These are phyloP conservation scores for Daldinia bambusicola DNA, from an alignment of 495 filamentous ascomycete genomes.

Conservation along the genomic window DNA sequence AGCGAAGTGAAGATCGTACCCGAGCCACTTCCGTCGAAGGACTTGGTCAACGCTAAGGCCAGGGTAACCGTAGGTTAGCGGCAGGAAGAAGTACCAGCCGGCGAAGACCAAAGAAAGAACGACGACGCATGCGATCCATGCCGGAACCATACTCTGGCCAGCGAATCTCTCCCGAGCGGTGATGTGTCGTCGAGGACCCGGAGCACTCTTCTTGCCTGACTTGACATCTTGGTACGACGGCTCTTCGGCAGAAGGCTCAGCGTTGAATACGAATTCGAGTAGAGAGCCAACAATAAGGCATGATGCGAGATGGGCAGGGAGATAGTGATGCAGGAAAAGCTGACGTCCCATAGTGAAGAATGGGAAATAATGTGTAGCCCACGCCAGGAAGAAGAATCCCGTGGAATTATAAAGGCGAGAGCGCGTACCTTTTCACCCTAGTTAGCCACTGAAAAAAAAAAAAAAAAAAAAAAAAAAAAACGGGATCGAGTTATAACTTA, in stretches of 20 bases:
- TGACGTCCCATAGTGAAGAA: conserved; percentile 99
- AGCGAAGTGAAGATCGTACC: conserved; percentile 97
- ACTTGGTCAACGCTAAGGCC: conserved; percentile 87
- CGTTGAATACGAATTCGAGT: conserved; percentile 94
- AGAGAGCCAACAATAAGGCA: conserved; percentile 95
- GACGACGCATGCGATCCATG: conserved; percentile 79
- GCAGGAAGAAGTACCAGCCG: conserved; percentile 92
- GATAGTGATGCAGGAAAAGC: conserved; percentile 97
- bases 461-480: conserved; percentile 10
- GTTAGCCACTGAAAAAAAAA: conserved; percentile 34
- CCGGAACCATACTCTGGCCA: conserved; percentile 76
- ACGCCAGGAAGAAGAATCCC: conserved; percentile 98
- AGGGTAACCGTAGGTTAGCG: conserved; percentile 93
- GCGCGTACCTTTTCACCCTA: conserved; percentile 71
- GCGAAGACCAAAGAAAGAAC: conserved; percentile 75
- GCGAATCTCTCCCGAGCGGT: conserved; percentile 83
- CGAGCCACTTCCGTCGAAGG: conserved; percentile 89
- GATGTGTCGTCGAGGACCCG: conserved; percentile 61
- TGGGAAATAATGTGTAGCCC: conserved; percentile 97
- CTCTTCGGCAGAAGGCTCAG: conserved; percentile 73
- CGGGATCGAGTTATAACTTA: conserved; percentile 62
- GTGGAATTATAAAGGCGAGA: conserved; percentile 97
- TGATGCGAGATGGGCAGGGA: conserved; percentile 93
- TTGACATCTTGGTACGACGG: conserved; percentile 57
- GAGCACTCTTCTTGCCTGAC: conserved; percentile 61